A percentile compares a stretch with the other conserved stretches of the same genome.
Conservation (phyloP, 495 filamentous ascomycete species). For the Corynascus novoguineensis region DNA sequence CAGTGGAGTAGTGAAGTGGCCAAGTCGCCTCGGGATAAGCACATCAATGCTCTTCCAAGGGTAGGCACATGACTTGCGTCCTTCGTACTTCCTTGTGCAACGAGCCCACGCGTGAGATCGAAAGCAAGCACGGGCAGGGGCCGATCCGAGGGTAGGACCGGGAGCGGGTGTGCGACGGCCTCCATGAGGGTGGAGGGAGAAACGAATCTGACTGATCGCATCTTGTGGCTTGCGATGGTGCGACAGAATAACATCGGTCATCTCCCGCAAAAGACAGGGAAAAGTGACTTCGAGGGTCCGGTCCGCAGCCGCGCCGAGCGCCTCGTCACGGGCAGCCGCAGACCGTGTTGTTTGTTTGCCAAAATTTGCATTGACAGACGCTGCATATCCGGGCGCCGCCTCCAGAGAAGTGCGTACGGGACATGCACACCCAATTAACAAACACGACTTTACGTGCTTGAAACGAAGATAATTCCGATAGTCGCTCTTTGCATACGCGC, state of each 20-base stretch:
- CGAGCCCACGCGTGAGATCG: neutral
- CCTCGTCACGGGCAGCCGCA: neutral
- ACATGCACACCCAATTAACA: no score
- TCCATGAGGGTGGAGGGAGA: neutral
- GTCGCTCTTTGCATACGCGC: neutral
- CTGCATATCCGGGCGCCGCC: neutral
- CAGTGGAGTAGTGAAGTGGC: no score
- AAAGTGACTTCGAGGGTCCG: neutral
- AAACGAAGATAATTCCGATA: neutral
- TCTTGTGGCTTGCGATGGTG: neutral
- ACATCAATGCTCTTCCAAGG: no score
- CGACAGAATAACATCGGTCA: neutral
- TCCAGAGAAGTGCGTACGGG: neutral
- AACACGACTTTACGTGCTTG: neutral
- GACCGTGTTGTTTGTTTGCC: neutral
- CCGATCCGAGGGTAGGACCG: conserved; percentile 2
- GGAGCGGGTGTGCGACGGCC: neutral
- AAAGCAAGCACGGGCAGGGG: neutral
- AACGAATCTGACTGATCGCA: neutral
- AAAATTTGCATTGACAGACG: neutral
- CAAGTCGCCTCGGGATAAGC: no score
- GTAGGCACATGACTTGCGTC: no score
- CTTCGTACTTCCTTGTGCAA: no score
- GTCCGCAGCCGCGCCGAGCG: neutral
- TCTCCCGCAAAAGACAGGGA: neutral